Percentiles rank a stretch among this genome's conserved stretches.
Evolutionary conservation across 2,329 filamentous ascomycete genomes (phyloP).

Genomic region (Aspergillus pseudotamarii): DNA sequence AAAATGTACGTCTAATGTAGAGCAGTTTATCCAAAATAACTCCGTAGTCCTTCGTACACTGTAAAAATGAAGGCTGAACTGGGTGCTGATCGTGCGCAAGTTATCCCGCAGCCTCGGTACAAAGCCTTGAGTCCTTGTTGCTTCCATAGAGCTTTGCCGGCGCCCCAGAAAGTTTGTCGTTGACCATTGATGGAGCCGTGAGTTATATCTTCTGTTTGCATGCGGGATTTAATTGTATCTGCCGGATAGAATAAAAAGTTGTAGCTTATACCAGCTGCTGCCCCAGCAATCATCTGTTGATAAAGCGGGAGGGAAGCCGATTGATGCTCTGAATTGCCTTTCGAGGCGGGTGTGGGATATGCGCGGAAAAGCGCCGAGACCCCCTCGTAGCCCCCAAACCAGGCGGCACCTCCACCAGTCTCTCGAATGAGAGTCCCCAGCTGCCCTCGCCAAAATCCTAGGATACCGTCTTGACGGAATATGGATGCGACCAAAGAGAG

Average conservation of each 20-base stretch:
- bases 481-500: constrained; percentile 74
- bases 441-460: constrained; percentile 94
- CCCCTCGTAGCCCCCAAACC: constrained; percentile 92
- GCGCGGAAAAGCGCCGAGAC: constrained; percentile 71
- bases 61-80: constrained; percentile 99
- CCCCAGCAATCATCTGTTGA: constrained; percentile 86
- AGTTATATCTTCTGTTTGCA: constrained; percentile 80
- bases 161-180: constrained; percentile 70
- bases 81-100: constrained; percentile 81
- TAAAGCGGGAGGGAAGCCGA: constrained; percentile 70
- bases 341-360: constrained; percentile 39
- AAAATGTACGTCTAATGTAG: constrained; percentile 1
- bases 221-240: constrained; percentile 94
- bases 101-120: constrained; percentile 95
- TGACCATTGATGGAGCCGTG: constrained; percentile 45
- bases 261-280: constrained; percentile 86
- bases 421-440: constrained; percentile 91
- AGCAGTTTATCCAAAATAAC: constrained; percentile 54
- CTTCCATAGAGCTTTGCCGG: constrained; percentile 74
- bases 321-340: constrained; percentile 18
- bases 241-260: constrained; percentile 98
- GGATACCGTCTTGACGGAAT: constrained; percentile 77
- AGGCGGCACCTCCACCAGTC: constrained; percentile 88
- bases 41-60: constrained; percentile 85
- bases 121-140: constrained; percentile 80